These are phyloP conservation scores for Auriscalpium orientale DNA, from an alignment of 768 basidiomycete genomes.

Conservation along the genomic window DNA sequence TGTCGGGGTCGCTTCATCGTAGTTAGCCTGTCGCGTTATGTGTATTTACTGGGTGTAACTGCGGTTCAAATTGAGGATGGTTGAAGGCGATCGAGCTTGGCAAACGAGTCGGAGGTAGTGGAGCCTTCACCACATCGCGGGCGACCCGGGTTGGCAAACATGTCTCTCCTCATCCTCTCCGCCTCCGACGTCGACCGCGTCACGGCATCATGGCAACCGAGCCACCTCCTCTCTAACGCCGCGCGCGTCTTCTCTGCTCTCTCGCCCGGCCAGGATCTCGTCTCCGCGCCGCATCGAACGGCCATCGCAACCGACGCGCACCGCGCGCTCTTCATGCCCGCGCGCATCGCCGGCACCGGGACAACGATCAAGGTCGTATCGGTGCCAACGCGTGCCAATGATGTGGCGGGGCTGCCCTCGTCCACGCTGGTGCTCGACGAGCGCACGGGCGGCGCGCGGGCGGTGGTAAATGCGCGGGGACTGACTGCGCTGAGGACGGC, in stretches of 20 bases:
- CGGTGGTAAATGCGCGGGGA: conserved; percentile 67
- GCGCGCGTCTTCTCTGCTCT: conserved; percentile 14
- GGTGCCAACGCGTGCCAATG: conserved; percentile 42
- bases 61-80: too few relatives aligned
- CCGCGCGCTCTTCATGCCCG: conserved; percentile 78
- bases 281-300: conserved; percentile 52
- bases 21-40: too few relatives aligned
- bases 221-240: conserved; percentile 27
- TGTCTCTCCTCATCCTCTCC: conserved; percentile 57
- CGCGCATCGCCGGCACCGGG: conserved; percentile 43
- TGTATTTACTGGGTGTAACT: too few relatives aligned
- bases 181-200: conserved; percentile 48
- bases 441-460: conserved; percentile 56
- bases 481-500: conserved; percentile 81
- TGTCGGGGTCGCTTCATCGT: too few relatives aligned
- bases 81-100: too few relatives aligned
- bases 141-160: neutral
- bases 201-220: conserved; percentile 35
- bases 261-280: conserved; percentile 5
- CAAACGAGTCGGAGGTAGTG: too few relatives aligned
- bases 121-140: too few relatives aligned
- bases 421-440: conserved; percentile 76
- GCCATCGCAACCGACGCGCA: conserved; percentile 46
- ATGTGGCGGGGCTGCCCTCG: conserved; percentile 56
- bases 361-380: conserved; percentile 79